Conservation (phyloP, 768 basidiomycete species). For the Mrakia frigida region DNA sequence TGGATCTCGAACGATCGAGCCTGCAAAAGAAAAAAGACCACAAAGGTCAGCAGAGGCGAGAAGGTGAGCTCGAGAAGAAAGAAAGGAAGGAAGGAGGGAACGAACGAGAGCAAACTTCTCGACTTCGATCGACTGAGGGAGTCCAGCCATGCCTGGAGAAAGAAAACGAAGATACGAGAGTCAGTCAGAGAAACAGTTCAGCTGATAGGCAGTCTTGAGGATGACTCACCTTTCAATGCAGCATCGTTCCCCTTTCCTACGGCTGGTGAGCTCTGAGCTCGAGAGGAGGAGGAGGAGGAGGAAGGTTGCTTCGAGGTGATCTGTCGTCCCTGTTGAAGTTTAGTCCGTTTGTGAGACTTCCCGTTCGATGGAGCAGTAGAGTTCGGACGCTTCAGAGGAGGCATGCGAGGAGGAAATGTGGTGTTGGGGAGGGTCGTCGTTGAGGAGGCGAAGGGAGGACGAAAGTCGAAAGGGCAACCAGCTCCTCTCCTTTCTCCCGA, state of each 20-base stretch:
- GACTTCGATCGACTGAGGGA: constrained; percentile 74
- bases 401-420: background rate
- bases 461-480: background rate
- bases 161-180: background rate
- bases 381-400: background rate
- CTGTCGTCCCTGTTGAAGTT: constrained; percentile 14
- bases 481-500: too few relatives aligned
- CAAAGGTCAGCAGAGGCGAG: background rate
- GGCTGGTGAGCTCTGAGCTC: background rate
- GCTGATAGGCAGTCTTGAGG: too few relatives aligned
- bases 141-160: constrained; percentile 28
- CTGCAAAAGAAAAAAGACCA: constrained; percentile 46
- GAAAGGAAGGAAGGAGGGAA: background rate
- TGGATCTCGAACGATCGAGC: constrained; percentile 81
- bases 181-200: background rate
- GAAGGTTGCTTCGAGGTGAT: constrained; percentile 9
- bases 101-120: constrained; percentile 80
- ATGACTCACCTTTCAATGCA: constrained; percentile 9
- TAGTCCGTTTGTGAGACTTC: background rate
- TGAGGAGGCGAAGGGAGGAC: background rate
- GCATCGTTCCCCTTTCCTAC: constrained; percentile 28
- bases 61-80: background rate
- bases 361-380: background rate
- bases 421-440: background rate
- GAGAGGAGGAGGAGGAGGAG: background rate